A percentile compares a stretch with the other conserved stretches of the same genome.
phyloP scores from a whole-genome alignment of 2,329 filamentous ascomycete species.

The Botryotinia globosa region DNA sequence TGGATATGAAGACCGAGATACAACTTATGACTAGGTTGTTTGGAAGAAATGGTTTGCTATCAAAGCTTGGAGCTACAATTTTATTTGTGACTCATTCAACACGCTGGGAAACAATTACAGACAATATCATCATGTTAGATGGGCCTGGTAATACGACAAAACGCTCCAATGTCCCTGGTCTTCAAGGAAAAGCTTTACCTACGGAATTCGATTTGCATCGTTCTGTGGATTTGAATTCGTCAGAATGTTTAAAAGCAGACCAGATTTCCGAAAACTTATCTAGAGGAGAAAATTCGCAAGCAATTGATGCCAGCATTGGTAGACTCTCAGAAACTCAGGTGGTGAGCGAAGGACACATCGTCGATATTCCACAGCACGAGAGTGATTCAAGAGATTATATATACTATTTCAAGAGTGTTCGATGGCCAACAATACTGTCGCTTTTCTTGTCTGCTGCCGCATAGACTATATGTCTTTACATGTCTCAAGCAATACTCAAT shows the following conservation, averaged over 20 bases:
- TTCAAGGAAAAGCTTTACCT: not conserved
- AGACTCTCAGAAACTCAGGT: not conserved
- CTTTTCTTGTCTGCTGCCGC: not conserved
- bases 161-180: not conserved
- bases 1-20: not conserved
- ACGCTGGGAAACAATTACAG: not conserved
- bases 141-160: not conserved
- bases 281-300: not conserved
- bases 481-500: not conserved
- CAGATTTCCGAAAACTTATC: not conserved
- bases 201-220: not conserved
- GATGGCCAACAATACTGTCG: not conserved
- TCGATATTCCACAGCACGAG: not conserved
- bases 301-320: not conserved
- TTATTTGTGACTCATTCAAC: not conserved
- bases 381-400: not conserved
- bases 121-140: not conserved
- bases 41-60: not conserved
- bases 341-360: not conserved
- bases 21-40: not conserved
- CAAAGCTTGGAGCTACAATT: not conserved
- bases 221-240: not conserved
- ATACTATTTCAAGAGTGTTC: not conserved
- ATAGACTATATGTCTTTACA: not conserved
- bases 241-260: not conserved